A percentile compares a stretch with the other conserved stretches of the same genome.
Conservation (phyloP, 768 basidiomycete genomes). For the Atractiella rhizophila region DNA sequence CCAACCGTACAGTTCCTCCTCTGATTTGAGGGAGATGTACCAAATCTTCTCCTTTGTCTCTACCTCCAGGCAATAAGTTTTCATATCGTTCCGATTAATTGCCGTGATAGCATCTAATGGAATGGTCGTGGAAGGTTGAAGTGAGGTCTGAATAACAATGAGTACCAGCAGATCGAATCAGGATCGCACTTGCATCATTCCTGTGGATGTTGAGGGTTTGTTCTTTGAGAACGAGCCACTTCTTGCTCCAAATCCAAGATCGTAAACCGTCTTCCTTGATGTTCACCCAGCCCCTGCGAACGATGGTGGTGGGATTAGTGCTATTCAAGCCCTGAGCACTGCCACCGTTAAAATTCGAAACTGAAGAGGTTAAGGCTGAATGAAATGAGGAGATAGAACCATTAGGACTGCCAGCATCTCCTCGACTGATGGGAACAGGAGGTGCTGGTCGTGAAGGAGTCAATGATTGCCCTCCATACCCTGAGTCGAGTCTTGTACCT, state of each 20-base stretch:
- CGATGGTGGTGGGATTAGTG: slow-evolving; percentile 21
- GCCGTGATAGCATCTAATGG: slow-evolving; percentile 50
- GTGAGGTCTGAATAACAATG: slow-evolving; percentile 9
- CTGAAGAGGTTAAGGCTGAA: too few species aligned
- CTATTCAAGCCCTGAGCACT: too few species aligned
- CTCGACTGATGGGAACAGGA: too few species aligned
- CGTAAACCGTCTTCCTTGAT: slow-evolving; percentile 87
- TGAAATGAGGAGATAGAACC: too few species aligned
- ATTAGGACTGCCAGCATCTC: too few species aligned
- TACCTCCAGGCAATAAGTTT: slow-evolving; percentile 74
- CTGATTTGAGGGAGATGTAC: slow-evolving; percentile 59
- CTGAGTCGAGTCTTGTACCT: too few species aligned
- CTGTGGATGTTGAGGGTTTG: slow-evolving; percentile 58
- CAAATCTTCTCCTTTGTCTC: slow-evolving; percentile 63
- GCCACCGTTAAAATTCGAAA: too few species aligned
- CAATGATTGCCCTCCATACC: too few species aligned
- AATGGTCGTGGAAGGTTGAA: slow-evolving; percentile 33
- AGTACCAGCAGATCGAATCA: not conserved
- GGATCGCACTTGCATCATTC: slow-evolving; percentile 43
- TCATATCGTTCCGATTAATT: slow-evolving; percentile 75
- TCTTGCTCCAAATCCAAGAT: slow-evolving; percentile 71
- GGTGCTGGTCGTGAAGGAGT: too few species aligned
- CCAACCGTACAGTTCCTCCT: slow-evolving; percentile 95
- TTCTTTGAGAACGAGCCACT: slow-evolving; percentile 69
- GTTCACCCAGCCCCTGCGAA: slow-evolving; percentile 48